Evolutionary conservation across 2,329 filamentous ascomycete genomes (phyloP).

Genomic region (Microdochium paspali): DNA sequence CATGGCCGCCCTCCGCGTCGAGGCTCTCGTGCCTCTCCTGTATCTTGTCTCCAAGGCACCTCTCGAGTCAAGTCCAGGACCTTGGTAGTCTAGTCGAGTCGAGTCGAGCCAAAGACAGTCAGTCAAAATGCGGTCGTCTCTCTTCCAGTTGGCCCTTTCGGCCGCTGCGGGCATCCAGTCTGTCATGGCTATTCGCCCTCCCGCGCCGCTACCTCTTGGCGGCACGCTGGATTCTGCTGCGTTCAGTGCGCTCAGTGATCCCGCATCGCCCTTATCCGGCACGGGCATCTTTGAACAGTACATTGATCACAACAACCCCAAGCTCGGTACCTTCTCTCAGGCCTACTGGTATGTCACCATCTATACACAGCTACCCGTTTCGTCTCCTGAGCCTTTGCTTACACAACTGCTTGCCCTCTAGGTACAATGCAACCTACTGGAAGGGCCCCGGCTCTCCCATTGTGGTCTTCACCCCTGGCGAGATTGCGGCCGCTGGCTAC

Average conservation of each 20-base stretch:
- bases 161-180: constrained; percentile 5
- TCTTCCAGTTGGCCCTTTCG: constrained; percentile 3
- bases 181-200: constrained; percentile 8
- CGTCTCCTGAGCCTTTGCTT: no score
- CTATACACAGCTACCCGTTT: no score
- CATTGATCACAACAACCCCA: constrained; percentile 47
- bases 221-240: constrained; percentile 6
- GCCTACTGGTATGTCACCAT: constrained; percentile 29
- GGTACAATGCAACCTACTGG: constrained; percentile 39
- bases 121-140: constrained; percentile 6
- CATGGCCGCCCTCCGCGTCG: not conserved
- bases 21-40: not conserved
- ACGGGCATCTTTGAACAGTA: constrained; percentile 37
- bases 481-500: constrained; percentile 35
- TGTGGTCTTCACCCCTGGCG: constrained; percentile 42
- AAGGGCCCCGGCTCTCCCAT: constrained; percentile 43
- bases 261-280: constrained; percentile 5
- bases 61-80: not conserved
- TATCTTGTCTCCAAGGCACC: not conserved
- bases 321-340: constrained; percentile 44
- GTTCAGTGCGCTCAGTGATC: constrained; percentile 8
- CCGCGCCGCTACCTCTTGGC: constrained; percentile 7
- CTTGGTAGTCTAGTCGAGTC: not conserved
- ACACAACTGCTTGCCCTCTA: no score
- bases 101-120: not conserved